Conservation (phyloP, 2,329 filamentous ascomycete genomes). For the Fusarium sp. region DNA sequence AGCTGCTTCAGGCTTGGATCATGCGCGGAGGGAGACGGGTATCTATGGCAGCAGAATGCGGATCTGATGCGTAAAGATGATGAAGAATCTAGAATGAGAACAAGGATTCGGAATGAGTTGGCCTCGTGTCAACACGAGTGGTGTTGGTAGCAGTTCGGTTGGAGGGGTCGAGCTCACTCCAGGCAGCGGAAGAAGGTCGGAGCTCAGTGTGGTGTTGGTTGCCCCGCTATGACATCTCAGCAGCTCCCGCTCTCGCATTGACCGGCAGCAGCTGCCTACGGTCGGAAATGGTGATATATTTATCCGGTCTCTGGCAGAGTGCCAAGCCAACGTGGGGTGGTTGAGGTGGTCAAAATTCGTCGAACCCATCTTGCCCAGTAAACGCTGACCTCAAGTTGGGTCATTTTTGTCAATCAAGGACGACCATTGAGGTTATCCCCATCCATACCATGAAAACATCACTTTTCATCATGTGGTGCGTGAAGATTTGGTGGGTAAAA, state of each 20-base stretch:
- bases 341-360: not conserved
- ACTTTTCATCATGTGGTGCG: not conserved
- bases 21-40: conserved; percentile 34
- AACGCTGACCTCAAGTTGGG: fast-evolving
- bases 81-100: not conserved
- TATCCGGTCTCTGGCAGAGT: conserved; percentile 4
- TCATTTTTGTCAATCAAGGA: not conserved
- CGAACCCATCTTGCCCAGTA: not conserved
- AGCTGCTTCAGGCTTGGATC: conserved; percentile 31
- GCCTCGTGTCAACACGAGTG: conserved; percentile 27
- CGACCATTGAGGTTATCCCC: not conserved
- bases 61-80: not conserved
- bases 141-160: conserved; percentile 10
- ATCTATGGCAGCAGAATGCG: not conserved
- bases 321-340: not conserved
- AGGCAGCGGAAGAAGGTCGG: conserved; percentile 47
- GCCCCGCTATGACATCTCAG: conserved; percentile 46
- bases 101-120: not conserved
- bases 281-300: conserved; percentile 13
- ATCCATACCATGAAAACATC: not conserved
- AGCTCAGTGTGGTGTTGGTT: conserved; percentile 27
- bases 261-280: not conserved
- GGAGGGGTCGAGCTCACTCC: conserved; percentile 37
- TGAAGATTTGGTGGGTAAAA: not conserved
- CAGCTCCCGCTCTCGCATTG: conserved; percentile 16